phyloP scores from a whole-genome alignment of 441 rosid species.

The Populus hybrid region DNA sequence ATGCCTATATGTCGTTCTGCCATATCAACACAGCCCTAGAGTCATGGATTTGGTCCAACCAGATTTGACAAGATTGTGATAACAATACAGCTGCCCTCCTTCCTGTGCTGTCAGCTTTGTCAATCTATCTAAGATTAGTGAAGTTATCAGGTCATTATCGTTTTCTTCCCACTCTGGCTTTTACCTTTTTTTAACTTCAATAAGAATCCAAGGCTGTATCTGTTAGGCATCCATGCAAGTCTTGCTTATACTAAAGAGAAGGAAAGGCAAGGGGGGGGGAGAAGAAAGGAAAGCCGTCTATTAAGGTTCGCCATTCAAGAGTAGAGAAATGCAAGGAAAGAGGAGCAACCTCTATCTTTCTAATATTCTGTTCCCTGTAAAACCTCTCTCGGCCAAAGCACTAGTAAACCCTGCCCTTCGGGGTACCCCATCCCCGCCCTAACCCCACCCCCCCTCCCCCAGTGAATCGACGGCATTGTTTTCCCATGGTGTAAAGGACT shows the following conservation, averaged over 20 bases:
- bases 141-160: neutral
- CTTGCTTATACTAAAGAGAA: neutral
- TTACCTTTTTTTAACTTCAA: neutral
- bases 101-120: neutral
- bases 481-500: neutral
- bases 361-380: neutral
- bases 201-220: neutral
- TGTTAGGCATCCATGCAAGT: neutral
- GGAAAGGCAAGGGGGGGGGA: neutral
- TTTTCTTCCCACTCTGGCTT: neutral
- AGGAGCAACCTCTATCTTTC: neutral
- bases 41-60: neutral
- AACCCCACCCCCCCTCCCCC: neutral
- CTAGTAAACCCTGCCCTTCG: neutral
- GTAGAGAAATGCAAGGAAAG: neutral
- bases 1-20: neutral
- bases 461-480: neutral
- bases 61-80: conserved; percentile 22
- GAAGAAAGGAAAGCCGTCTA: neutral
- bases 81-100: neutral
- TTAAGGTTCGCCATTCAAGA: neutral
- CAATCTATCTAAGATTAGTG: neutral
- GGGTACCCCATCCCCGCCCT: neutral
- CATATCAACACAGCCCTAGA: too few species aligned
- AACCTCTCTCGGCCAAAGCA: neutral